A percentile compares a stretch with the other conserved stretches of the same genome.
phyloP scores from a whole-genome alignment of 768 basidiomycete genomes.

The Hortiboletus campestris region DNA sequence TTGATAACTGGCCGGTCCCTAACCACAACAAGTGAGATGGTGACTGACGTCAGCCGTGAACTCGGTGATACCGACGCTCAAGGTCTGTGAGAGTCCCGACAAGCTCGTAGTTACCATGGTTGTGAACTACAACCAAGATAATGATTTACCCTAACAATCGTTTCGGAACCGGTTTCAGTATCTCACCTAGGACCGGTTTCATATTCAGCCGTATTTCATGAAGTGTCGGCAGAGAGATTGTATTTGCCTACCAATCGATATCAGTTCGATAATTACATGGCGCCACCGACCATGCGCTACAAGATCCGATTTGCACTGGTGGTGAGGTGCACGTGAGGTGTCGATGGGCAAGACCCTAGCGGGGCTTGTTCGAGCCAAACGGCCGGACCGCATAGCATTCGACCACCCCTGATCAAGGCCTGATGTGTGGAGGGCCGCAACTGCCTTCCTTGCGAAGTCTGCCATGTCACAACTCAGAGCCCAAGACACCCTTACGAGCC shows the following conservation, averaged over 20 bases:
- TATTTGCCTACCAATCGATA: neutral
- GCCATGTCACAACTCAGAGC: neutral
- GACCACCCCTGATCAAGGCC: neutral
- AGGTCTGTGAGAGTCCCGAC: neutral
- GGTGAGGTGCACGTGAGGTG: neutral
- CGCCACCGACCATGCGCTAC: neutral
- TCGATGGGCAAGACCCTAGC: neutral
- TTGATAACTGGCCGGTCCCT: constrained; percentile 55
- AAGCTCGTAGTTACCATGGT: neutral
- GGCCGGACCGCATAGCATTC: neutral
- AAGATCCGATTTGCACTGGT: neutral
- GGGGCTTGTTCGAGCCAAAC: constrained; percentile 1
- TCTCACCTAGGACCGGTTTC: neutral
- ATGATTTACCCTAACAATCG: neutral
- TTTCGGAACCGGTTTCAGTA: neutral
- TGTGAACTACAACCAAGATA: neutral
- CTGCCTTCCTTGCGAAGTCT: neutral
- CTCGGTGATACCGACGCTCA: neutral
- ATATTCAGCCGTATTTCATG: neutral
- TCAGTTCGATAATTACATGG: neutral
- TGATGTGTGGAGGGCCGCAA: neutral
- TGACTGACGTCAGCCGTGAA: neutral
- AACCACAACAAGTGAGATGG: constrained; percentile 4
- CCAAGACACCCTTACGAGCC: neutral
- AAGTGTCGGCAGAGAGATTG: neutral